Base-by-base conservation (phyloP, 2,329 filamentous ascomycete species). In the Furcasterigmium sp. region DNA sequence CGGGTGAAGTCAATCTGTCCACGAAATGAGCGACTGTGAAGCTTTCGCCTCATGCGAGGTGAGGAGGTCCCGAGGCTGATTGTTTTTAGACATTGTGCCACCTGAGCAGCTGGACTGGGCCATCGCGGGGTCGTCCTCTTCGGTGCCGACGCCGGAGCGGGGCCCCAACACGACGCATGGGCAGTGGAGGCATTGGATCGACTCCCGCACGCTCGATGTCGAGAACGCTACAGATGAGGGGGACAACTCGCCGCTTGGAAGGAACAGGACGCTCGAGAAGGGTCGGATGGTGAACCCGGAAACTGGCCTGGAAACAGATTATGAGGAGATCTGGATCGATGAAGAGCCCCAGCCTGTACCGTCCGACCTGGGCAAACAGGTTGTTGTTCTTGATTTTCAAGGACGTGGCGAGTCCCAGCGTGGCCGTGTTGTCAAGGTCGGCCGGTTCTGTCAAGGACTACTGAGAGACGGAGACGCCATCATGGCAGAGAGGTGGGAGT, bases 291-390 rank as follows among this genome's bases (percentile, higher is more conserved):
- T 72, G 10, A 80, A 85, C 50, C 78, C 78, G 0, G 65, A 60
- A 1, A 78, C 76, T 2, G 73, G 75, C 0, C 34, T 53, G 1
- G 57, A 70, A 30, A 71, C 70, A 9, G 61, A 63, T 1, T 88
- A 90, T 51, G 82, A 87, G 56, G 84, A 88, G 59, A 56, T 84
- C 3, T 87, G 84, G 84, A 58, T 63, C 2, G 75, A 80, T 34
- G 58, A 69, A 3, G 56, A 62, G 3, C 63, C 61, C 0, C 20
- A 36, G 8, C 23, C 46, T 9, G 52, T 47, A 14, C 21, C 46
- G 19, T 54, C 48, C 8, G 46, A 46, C 0, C 48, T 45, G 19
- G 43, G 50, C 17, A 44, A 45, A 6, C 46, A 46, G 17, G 47
- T 46, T 0, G 51, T 65, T 3, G 72, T 80, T 25, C 53, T 77